Conservation (phyloP, 495 filamentous ascomycete genomes). For the Bathelium albidoporum region DNA sequence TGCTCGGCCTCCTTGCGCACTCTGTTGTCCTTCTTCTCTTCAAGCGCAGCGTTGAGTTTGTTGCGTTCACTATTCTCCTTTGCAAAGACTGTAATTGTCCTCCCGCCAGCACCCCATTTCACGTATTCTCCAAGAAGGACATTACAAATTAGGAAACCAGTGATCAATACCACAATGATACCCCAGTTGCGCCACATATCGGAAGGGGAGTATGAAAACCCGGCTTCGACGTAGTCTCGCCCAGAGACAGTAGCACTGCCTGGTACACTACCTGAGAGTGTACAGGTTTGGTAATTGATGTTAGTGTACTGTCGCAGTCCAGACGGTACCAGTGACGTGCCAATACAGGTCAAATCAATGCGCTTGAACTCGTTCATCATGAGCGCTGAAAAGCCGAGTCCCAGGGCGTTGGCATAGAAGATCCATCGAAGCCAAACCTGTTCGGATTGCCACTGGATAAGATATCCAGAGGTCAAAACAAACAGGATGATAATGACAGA, state of each 20-base stretch:
- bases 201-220: slow-evolving; percentile 49
- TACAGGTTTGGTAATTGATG: slow-evolving; percentile 64
- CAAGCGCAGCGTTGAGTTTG: slow-evolving; percentile 54
- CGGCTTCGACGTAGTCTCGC: slow-evolving; percentile 48
- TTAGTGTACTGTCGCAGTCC: slow-evolving; percentile 48
- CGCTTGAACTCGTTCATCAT: slow-evolving; percentile 77
- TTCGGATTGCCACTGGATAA: slow-evolving; percentile 60
- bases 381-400: slow-evolving; percentile 59
- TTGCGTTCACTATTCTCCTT: slow-evolving; percentile 62
- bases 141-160: slow-evolving; percentile 58
- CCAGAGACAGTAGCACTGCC: slow-evolving; percentile 52
- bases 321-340: slow-evolving; percentile 53
- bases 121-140: slow-evolving; percentile 66
- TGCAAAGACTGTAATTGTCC: slow-evolving; percentile 61
- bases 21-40: slow-evolving; percentile 44
- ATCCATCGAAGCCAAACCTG: slow-evolving; percentile 74
- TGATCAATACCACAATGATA: slow-evolving; percentile 57
- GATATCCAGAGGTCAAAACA: slow-evolving; percentile 67
- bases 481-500: slow-evolving; percentile 67
- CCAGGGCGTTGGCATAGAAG: slow-evolving; percentile 70
- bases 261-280: slow-evolving; percentile 54
- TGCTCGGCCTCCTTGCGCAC: slow-evolving; percentile 40
- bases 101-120: slow-evolving; percentile 66
- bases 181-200: slow-evolving; percentile 71
- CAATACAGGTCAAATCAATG: slow-evolving; percentile 52